phyloP scores from a whole-genome alignment of 1,139 yeast species.

The Yamadazyma pseudoaaseri region DNA sequence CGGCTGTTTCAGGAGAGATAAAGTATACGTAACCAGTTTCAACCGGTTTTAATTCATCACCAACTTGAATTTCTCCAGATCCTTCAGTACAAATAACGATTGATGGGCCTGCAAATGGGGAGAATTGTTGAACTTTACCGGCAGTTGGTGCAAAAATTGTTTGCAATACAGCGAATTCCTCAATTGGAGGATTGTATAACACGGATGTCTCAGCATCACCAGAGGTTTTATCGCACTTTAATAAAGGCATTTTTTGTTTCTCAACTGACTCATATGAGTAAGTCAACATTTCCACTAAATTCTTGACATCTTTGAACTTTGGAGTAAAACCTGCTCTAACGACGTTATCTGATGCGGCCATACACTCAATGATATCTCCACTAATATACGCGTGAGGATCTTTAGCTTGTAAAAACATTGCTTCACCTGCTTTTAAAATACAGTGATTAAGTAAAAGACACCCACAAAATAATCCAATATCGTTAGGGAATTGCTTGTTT shows the following conservation, averaged over 20 bases:
- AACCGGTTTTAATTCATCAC: constrained; percentile 38
- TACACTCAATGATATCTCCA: constrained; percentile 97
- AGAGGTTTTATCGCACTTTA: constrained; percentile 56
- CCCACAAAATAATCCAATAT: constrained; percentile 94
- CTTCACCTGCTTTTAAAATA: constrained; percentile 83
- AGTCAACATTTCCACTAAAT: constrained; percentile 87
- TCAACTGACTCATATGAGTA: constrained; percentile 86
- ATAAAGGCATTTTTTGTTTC: constrained; percentile 85
- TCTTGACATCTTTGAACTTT: constrained; percentile 91
- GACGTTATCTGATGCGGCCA: constrained; percentile 98
- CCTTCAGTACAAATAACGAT: constrained; percentile 85
- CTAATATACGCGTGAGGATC: constrained; percentile 97
- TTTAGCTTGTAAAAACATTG: constrained; percentile 93
- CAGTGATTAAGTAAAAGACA: constrained; percentile 90
- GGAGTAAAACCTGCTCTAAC: constrained; percentile 99
- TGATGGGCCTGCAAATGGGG: constrained; percentile 80
- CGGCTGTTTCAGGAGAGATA: constrained; percentile 71
- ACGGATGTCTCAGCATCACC: constrained; percentile 65
- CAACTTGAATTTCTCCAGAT: constrained; percentile 53
- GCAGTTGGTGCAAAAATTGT: constrained; percentile 49
- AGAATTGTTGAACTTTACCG: constrained; percentile 48
- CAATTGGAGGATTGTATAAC: constrained; percentile 93
- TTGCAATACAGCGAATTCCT: constrained; percentile 89
- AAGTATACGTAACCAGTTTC: constrained; percentile 77
- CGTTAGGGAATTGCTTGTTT: constrained; percentile 86